Conservation (phyloP, 176 grass and related monocot species). For the Carex littledalei region DNA sequence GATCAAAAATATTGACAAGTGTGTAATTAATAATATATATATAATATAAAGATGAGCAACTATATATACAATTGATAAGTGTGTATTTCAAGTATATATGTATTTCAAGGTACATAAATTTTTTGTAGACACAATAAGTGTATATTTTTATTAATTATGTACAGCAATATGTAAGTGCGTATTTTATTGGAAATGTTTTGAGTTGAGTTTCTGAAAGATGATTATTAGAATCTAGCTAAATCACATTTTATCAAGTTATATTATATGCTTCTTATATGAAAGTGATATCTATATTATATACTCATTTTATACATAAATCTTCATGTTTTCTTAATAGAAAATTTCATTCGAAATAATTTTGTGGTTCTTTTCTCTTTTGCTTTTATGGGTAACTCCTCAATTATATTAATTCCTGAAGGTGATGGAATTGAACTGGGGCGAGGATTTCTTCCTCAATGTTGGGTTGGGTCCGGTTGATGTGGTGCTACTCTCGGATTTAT, state of each 20-base stretch:
- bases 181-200: no score
- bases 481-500: conserved; percentile 65
- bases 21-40: no score
- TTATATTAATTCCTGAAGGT: conserved; percentile 30
- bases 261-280: background rate
- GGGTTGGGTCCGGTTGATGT: conserved; percentile 21
- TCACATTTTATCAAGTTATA: background rate
- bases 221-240: no score
- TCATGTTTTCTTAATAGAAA: background rate
- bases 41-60: no score
- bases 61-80: no score
- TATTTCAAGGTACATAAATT: no score
- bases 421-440: conserved; percentile 44
- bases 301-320: background rate
- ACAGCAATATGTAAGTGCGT: no score
- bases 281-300: background rate
- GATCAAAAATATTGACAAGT: no score
- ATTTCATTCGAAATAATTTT: background rate
- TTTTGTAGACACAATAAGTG: no score
- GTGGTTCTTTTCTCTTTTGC: background rate
- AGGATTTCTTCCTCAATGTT: background rate
- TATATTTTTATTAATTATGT: no score
- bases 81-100: no score
- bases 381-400: background rate
- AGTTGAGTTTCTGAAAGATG: no score